Conservation (phyloP, 2,329 filamentous ascomycete genomes). For the Ophiosphaerella korrae region DNA sequence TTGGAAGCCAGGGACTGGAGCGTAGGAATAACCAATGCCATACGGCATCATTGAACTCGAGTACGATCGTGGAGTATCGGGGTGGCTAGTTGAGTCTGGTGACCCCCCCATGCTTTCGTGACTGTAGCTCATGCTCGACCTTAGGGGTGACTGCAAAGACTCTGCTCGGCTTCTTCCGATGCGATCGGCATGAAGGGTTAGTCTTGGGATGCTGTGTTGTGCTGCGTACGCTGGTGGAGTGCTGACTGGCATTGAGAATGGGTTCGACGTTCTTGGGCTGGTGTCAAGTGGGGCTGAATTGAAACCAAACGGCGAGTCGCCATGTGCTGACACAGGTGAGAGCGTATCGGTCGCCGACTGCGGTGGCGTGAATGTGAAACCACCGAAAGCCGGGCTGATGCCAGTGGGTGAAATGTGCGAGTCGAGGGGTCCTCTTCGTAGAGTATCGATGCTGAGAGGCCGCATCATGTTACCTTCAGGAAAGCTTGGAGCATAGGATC, state of each 20-base stretch:
- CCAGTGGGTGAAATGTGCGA: constrained; percentile 70
- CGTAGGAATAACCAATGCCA: constrained; percentile 47
- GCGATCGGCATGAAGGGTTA: constrained; percentile 51
- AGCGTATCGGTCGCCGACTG: constrained; percentile 56
- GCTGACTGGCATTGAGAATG: constrained; percentile 45
- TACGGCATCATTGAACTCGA: constrained; percentile 46
- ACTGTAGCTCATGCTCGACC: constrained; percentile 54
- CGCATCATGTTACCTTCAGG: constrained; percentile 66
- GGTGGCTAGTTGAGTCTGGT: constrained; percentile 28
- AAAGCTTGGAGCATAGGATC: constrained; percentile 46
- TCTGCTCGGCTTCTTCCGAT: constrained; percentile 50
- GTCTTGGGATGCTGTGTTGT: constrained; percentile 49
- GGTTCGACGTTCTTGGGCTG: constrained; percentile 46
- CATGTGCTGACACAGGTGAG: constrained; percentile 52
- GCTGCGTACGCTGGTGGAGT: constrained; percentile 42
- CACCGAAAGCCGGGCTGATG: constrained; percentile 70
- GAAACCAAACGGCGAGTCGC: constrained; percentile 49
- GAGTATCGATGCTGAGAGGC: constrained; percentile 70
- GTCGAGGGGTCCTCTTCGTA: constrained; percentile 67
- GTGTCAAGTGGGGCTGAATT: constrained; percentile 41
- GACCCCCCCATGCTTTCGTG: constrained; percentile 34
- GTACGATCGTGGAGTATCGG: constrained; percentile 32
- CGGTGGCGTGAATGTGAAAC: constrained; percentile 67
- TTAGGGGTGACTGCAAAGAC: constrained; percentile 51
- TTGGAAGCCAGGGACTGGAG: constrained; percentile 49